Base-by-base conservation (phyloP, 352 stramenopile genomes). In the Phytophthora megakarya region DNA sequence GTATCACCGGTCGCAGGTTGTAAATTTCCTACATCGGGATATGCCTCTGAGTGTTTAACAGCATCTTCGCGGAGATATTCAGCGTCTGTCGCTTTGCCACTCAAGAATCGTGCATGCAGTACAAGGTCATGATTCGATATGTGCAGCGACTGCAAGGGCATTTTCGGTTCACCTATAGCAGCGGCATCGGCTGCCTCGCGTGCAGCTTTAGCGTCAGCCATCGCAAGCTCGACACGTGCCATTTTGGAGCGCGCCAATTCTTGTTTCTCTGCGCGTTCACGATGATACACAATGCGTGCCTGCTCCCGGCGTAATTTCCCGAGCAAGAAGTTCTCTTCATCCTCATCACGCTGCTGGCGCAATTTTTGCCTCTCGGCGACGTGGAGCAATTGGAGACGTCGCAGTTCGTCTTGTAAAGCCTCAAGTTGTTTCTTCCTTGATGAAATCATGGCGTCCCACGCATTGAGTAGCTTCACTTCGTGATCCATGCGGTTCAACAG, bases 91-190 rank as follows among this genome's bases (percentile, higher is more conserved):
- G 75, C 67, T 38, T 93, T 94, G 9, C 84, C 86, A 26, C 67
- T 73, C 37, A 92, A 64, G 47, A 94, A 92, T 1, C 81, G 80
- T 39, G 85, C 81, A 39, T 94, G 80, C 19, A 93, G 44, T 23
- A 71, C 54, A 19, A 92, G 59, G 42, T 93, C 82, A 32, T 90
- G 81, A 60, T 93, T 93, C 1, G 84, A 80, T 30, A 94, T 91
- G 1, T 87, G 70, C 3, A 94, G 70, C 15, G 86, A 86, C 8
- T 75, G 56, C 21, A 78, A 52, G 0, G 48, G 65, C 19, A 77
- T 86, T 10, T 76, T 75, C 2, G 86, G 73, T 32, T 89, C 58
- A 6, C 51, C 63, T 4, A 45, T 38, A 42, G 68, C 64, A 2
- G 56, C 51, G 18, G 39, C 48, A 11, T 62, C 50, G 1, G 59